Evolutionary conservation across 306 rosid species (phyloP), one percentile per base, ranked within the genome.

Genomic region (Castanopsis chinensis): DNA sequence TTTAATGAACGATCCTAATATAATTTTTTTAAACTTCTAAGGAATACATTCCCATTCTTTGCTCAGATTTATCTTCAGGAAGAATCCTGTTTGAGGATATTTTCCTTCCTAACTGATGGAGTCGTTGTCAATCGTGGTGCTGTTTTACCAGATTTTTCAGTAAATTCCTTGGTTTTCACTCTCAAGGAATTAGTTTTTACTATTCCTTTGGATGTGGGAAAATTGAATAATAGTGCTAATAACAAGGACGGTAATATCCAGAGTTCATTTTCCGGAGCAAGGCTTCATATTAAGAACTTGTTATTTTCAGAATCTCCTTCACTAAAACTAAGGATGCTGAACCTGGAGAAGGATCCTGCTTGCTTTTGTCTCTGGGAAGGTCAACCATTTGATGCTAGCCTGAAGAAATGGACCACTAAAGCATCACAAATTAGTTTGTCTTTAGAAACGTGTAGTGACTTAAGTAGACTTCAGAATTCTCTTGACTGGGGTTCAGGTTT

Each of bases 291-390:
- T 78, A 90, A 87, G 78, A 89, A 73, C 79, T 89, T 94, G 76
- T 75, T 54, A 83, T 91, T 92, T 85, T 79, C 87, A 25, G 90
- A 87, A 71, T 91, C 97, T 43, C 97, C 98, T 67, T 87, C 88
- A 18, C 79, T 94, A 71, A 82, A 86, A 69, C 75, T 92, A 69
- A 82, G 71, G 86, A 79, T 91, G 81, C 78, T 94, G 79, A 91
- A 88, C 82, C 84, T 94, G 80, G 98, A 94, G 71, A 92, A 89
- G 83, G 98, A 94, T 87, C 97, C 98, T 85, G 93, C 97, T 82
- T 94, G 98, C 90, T 94, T 94, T 83, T 86, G 89, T 85, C 90
- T 94, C 68, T 94, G 98, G 98, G 89, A 89, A 85, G 97, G 76
- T 82, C 97, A 94, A 78, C 90, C 93, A 14, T 43, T 94, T 72